These are phyloP conservation scores for Eimeria sp. DNA, from an alignment of 169 alveolate genomes.

Conservation along the genomic window DNA sequence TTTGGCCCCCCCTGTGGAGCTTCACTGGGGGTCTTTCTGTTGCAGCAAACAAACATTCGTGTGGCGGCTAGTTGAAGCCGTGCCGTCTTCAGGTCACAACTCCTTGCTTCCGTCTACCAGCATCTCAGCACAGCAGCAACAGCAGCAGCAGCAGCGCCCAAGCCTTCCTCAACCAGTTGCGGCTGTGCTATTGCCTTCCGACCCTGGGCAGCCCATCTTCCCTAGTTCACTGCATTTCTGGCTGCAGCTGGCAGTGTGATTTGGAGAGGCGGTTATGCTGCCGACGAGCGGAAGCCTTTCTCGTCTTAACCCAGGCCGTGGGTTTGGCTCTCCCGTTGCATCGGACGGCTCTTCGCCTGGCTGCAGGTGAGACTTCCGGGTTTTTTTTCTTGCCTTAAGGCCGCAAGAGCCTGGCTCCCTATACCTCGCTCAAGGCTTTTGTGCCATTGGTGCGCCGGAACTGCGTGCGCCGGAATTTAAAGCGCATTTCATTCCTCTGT, in stretches of 20 bases:
- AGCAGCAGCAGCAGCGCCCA: not conserved
- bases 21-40: not conserved
- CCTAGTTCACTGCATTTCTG: not conserved
- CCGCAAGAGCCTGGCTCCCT: not conserved
- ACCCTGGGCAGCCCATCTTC: not conserved
- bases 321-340: not conserved
- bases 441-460: not conserved
- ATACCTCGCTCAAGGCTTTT: not conserved
- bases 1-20: conserved; percentile 27
- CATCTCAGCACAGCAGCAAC: not conserved
- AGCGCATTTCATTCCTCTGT: not conserved
- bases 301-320: not conserved
- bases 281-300: not conserved
- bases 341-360: not conserved
- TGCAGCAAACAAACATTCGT: not conserved
- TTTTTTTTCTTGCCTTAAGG: not conserved
- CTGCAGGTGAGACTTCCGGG: not conserved
- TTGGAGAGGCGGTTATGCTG: not conserved
- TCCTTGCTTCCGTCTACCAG: not conserved
- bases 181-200: not conserved
- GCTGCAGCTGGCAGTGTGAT: not conserved
- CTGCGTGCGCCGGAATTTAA: not conserved
- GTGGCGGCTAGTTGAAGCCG: not conserved
- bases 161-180: not conserved
- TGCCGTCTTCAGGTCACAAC: not conserved